Percentiles rank a stretch among this genome's conserved stretches.
These are phyloP conservation scores for Starmerella sp. DNA, from an alignment of 805 yeast genomes.

Conservation along the genomic window DNA sequence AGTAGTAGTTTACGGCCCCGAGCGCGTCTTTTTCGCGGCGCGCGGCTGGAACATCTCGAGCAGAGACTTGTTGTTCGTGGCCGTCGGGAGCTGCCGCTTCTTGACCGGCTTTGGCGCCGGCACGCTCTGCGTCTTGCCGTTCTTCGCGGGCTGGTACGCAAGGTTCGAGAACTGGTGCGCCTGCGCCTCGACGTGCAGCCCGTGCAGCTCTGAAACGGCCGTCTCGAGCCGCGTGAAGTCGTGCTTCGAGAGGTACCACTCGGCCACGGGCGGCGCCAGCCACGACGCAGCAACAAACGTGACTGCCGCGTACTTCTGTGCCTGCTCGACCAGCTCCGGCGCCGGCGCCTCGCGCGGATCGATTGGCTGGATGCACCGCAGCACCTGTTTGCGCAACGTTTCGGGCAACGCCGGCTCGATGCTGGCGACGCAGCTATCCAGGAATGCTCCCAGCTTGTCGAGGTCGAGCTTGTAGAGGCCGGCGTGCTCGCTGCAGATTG, in stretches of 20 bases:
- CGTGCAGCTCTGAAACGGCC: constrained; percentile 11
- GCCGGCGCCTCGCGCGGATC: constrained; percentile 17
- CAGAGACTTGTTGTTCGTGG: constrained; percentile 24
- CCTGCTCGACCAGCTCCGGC: constrained; percentile 13
- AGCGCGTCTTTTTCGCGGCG: not conserved
- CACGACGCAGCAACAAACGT: constrained; percentile 21
- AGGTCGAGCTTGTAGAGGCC: constrained; percentile 8
- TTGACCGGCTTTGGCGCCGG: constrained; percentile 10
- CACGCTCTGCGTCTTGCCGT: constrained; percentile 1
- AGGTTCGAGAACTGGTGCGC: constrained; percentile 16
- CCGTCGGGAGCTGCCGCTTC: constrained; percentile 1
- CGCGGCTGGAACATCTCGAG: constrained; percentile 28
- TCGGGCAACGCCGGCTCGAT: constrained; percentile 19
- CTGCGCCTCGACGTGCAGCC: constrained; percentile 6
- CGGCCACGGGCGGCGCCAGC: constrained; percentile 17
- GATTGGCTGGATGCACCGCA: constrained; percentile 14
- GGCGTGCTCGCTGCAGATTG: constrained; percentile 11
- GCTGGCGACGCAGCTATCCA: constrained; percentile 15
- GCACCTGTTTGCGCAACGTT: constrained; percentile 9
- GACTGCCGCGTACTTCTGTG: constrained; percentile 19
- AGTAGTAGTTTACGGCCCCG: constrained; percentile 6
- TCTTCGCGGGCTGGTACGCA: not conserved
- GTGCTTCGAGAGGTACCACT: constrained; percentile 16
- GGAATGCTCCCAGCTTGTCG: constrained; percentile 17
- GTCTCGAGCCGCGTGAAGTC: constrained; percentile 23